Conservation (phyloP, 2,329 filamentous ascomycete species). For the Penicillium oxalicum region DNA sequence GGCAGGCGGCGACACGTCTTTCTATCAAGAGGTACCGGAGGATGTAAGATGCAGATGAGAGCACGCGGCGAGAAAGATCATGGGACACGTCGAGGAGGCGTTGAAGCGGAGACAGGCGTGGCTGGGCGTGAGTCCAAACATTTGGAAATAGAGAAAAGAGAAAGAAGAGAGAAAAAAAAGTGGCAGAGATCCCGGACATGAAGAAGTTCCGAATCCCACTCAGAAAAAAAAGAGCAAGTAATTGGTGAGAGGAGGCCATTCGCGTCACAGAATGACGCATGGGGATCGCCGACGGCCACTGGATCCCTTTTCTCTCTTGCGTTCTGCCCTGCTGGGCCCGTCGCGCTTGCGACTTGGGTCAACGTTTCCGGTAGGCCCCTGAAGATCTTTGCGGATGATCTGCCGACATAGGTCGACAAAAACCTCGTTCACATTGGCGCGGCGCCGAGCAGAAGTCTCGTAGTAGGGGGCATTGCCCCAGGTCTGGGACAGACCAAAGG, state of each 20-base stretch:
- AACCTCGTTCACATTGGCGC: constrained; percentile 84
- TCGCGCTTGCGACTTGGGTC: constrained; percentile 32
- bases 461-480: constrained; percentile 89
- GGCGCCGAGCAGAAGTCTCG: constrained; percentile 75
- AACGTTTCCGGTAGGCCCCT: constrained; percentile 29
- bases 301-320: constrained; percentile 29
- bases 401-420: constrained; percentile 80
- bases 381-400: constrained; percentile 65
- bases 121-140: constrained; percentile 15
- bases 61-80: constrained; percentile 11
- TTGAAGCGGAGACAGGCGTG: constrained; percentile 21
- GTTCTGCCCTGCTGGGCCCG: constrained; percentile 28
- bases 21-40: constrained; percentile 21
- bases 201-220: neutral
- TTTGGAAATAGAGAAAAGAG: neutral
- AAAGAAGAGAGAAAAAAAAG: constrained; percentile 4
- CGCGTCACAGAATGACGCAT: constrained; percentile 35
- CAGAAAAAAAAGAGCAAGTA: constrained; percentile 2
- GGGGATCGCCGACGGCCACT: constrained; percentile 30
- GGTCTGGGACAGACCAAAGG: constrained; percentile 76
- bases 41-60: constrained; percentile 22
- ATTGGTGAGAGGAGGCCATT: constrained; percentile 2
- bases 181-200: neutral
- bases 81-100: constrained; percentile 21
- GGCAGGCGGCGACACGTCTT: constrained; percentile 13